Evolutionary conservation across 768 basidiomycete genomes (phyloP).

Genomic region (Pholiota conissans): DNA sequence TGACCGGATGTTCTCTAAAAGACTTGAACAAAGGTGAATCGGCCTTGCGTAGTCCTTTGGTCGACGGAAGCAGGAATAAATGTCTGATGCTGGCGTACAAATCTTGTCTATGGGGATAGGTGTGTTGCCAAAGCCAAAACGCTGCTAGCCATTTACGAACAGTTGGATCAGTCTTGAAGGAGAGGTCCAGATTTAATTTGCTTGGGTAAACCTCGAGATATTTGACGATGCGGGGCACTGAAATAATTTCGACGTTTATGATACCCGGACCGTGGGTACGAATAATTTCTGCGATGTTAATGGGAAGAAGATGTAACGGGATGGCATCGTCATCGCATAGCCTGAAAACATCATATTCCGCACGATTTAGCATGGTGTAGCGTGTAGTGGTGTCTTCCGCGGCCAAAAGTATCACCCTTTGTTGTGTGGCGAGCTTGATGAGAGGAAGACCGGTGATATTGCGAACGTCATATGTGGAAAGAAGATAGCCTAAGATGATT

Average conservation of each 20-base stretch:
- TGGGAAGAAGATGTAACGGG: constrained; percentile 26
- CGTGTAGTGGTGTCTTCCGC: background rate
- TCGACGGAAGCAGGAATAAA: constrained; percentile 33
- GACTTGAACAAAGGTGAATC: constrained; percentile 28
- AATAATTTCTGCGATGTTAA: constrained; percentile 21
- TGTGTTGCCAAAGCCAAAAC: constrained; percentile 46
- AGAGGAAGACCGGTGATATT: constrained; percentile 39
- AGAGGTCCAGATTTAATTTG: constrained; percentile 24
- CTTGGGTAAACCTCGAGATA: constrained; percentile 29
- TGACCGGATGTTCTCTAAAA: constrained; percentile 18
- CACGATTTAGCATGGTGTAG: constrained; percentile 29
- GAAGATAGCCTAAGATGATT: constrained; percentile 31
- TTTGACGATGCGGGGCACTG: constrained; percentile 21
- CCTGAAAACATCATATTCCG: constrained; percentile 27
- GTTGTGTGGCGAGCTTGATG: constrained; percentile 26
- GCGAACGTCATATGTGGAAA: constrained; percentile 29
- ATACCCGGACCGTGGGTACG: constrained; percentile 17
- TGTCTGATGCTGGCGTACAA: constrained; percentile 23
- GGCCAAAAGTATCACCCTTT: constrained; percentile 18
- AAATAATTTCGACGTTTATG: constrained; percentile 33
- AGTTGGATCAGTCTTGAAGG: constrained; percentile 12
- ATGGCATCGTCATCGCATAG: constrained; percentile 32
- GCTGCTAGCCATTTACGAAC: constrained; percentile 32
- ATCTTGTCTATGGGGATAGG: constrained; percentile 18
- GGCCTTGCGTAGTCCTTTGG: constrained; percentile 24